phyloP scores from a whole-genome alignment of 1,284 basidiomycete genomes.

The Rugiboletus extremiorientalis region DNA sequence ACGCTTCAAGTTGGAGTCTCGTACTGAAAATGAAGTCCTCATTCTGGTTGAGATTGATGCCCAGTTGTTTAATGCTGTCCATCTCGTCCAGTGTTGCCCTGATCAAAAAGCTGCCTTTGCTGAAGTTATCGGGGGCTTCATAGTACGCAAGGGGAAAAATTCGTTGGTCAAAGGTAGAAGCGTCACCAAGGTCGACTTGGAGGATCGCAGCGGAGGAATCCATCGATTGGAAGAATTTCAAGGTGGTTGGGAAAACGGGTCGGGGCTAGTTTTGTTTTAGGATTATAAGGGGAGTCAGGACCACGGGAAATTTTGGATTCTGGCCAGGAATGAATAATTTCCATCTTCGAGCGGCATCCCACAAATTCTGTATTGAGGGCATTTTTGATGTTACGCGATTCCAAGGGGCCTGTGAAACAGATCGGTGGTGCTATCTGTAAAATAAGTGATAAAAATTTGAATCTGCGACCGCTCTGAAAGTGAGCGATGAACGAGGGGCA shows the following conservation, averaged over 20 bases:
- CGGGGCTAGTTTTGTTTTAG: neutral
- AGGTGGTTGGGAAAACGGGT: neutral
- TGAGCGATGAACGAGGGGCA: neutral
- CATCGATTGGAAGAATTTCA: neutral
- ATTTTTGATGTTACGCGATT: neutral
- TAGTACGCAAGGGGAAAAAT: slow-evolving; percentile 16
- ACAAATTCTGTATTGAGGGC: neutral
- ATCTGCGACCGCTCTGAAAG: too few species aligned
- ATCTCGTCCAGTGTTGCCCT: slow-evolving; percentile 15
- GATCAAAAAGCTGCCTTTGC: slow-evolving; percentile 15
- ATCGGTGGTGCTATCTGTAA: neutral
- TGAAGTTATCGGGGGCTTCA: neutral
- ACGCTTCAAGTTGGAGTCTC: slow-evolving; percentile 4
- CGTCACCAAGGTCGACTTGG: slow-evolving; percentile 11
- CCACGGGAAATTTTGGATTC: neutral
- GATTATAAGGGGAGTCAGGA: neutral
- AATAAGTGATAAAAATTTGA: neutral
- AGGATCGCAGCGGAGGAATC: slow-evolving; percentile 3
- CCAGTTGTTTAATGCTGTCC: neutral
- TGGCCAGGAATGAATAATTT: neutral
- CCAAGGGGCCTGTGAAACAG: neutral
- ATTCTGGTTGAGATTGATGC: neutral
- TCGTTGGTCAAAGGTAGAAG: neutral
- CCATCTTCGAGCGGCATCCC: slow-evolving; percentile 8
- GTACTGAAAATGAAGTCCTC: slow-evolving; percentile 3